A percentile compares a stretch with the other conserved stretches of the same genome.
These are phyloP conservation scores for Flaveria ramosissima DNA, from an alignment of 129 eudicot species.

Conservation along the genomic window DNA sequence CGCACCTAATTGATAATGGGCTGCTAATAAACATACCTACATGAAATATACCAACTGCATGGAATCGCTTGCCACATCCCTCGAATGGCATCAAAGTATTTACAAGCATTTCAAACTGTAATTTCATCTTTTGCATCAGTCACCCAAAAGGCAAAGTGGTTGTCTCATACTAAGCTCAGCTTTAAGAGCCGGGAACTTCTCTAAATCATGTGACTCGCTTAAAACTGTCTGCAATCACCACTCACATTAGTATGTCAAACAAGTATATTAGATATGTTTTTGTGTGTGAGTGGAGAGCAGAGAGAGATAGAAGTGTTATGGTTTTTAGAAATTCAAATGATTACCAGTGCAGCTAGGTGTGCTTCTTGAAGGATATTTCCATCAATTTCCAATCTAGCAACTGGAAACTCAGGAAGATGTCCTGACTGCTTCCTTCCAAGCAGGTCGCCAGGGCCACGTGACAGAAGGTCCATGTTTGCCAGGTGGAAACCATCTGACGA, in stretches of 20 bases:
- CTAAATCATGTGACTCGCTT: constrained; percentile 68
- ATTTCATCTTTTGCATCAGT: constrained; percentile 33
- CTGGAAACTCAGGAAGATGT: constrained; percentile 93
- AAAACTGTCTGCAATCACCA: constrained; percentile 61
- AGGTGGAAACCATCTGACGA: constrained; percentile 88
- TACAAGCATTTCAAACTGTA: constrained; percentile 24
- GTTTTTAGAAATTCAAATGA: neutral
- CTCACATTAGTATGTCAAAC: constrained; percentile 2
- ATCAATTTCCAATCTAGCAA: constrained; percentile 87
- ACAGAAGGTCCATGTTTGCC: constrained; percentile 80
- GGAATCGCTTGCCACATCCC: constrained; percentile 16
- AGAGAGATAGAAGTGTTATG: neutral
- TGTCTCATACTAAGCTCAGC: constrained; percentile 98
- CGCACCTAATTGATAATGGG: neutral
- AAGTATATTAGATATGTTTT: neutral
- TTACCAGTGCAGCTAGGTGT: constrained; percentile 91
- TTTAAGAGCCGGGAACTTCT: constrained; percentile 70
- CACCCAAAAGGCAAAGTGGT: constrained; percentile 84
- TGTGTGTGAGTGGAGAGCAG: neutral
- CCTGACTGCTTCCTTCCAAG: constrained; percentile 98
- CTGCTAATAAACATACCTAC: constrained; percentile 13
- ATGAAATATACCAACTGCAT: constrained; percentile 22
- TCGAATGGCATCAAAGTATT: constrained; percentile 19
- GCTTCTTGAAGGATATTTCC: constrained; percentile 94
- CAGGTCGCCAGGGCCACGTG: constrained; percentile 97